These are phyloP conservation scores for Teratosphaeria gauchensis DNA, from an alignment of 2,329 filamentous ascomycete species.

Conservation along the genomic window DNA sequence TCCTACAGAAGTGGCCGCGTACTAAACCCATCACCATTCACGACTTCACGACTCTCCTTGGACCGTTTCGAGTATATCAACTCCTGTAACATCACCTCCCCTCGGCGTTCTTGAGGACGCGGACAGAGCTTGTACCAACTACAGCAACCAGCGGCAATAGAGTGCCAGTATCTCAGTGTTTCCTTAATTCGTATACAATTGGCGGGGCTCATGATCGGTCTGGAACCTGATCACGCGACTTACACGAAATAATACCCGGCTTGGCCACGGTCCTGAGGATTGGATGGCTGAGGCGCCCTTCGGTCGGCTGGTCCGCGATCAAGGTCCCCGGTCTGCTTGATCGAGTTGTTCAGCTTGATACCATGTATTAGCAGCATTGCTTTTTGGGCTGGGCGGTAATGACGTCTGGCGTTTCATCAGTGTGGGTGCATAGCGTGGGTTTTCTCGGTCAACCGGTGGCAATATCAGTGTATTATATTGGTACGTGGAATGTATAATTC, in stretches of 20 bases:
- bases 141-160: slow-evolving; percentile 2
- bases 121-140: slow-evolving; percentile 3
- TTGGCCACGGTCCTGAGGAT: neutral
- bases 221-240: neutral
- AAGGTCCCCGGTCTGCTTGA: slow-evolving; percentile 2
- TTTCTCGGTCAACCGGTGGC: neutral
- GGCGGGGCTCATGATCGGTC: slow-evolving; percentile 1
- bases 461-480: slow-evolving; percentile 5
- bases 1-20: slow-evolving; percentile 23
- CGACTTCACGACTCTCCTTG: slow-evolving; percentile 15
- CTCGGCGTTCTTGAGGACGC: neutral
- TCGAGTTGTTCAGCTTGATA: slow-evolving; percentile 7
- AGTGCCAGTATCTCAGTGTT: neutral
- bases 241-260: neutral
- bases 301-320: slow-evolving; percentile 5
- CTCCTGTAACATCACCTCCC: slow-evolving; percentile 1
- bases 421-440: slow-evolving; percentile 4
- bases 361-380: slow-evolving; percentile 9
- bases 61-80: neutral
- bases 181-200: neutral
- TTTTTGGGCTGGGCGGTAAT: neutral
- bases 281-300: neutral
- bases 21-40: slow-evolving; percentile 12
- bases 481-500: slow-evolving; percentile 1
- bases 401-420: neutral